phyloP scores from a whole-genome alignment of 192 early-diverging fungal genomes.

The Coemansia sp. region DNA sequence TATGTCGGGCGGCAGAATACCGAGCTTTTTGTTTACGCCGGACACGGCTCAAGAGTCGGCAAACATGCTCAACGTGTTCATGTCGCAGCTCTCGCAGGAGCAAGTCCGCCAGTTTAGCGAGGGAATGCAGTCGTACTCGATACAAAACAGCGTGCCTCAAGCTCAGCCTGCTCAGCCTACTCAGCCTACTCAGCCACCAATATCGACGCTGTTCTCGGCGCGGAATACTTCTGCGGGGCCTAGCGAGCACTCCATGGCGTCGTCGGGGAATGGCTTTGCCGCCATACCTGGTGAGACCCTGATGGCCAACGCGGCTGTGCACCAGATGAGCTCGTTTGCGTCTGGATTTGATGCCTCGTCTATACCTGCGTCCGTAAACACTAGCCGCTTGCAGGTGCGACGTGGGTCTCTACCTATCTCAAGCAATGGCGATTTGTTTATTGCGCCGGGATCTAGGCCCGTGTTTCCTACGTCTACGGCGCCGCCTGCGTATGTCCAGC shows the following conservation, averaged over 20 bases:
- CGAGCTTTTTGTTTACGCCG: conserved; percentile 38
- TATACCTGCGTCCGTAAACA: background rate
- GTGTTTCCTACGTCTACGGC: conserved; percentile 20
- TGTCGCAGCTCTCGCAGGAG: conserved; percentile 47
- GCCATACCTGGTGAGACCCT: background rate
- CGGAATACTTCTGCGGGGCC: background rate
- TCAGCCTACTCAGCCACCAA: background rate
- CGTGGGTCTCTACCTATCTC: conserved; percentile 46
- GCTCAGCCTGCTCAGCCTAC: background rate
- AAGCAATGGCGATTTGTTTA: conserved; percentile 46
- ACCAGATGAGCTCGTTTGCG: conserved; percentile 25
- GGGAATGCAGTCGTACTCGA: conserved; percentile 39
- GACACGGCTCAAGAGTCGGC: conserved; percentile 45
- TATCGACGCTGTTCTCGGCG: background rate
- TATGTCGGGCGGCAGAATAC: background rate
- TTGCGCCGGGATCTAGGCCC: conserved; percentile 16
- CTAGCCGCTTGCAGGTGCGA: conserved; percentile 19
- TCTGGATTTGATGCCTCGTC: conserved; percentile 13
- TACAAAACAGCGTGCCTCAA: conserved; percentile 16
- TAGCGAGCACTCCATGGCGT: background rate
- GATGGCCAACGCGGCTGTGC: conserved; percentile 27
- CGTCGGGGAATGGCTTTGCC: background rate
- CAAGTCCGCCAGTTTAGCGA: conserved; percentile 42
- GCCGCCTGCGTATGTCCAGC: conserved; percentile 4
- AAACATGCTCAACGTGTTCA: conserved; percentile 45